Base-by-base conservation (phyloP, 495 filamentous ascomycete genomes). In the Symbiotaphrina buchneri region DNA sequence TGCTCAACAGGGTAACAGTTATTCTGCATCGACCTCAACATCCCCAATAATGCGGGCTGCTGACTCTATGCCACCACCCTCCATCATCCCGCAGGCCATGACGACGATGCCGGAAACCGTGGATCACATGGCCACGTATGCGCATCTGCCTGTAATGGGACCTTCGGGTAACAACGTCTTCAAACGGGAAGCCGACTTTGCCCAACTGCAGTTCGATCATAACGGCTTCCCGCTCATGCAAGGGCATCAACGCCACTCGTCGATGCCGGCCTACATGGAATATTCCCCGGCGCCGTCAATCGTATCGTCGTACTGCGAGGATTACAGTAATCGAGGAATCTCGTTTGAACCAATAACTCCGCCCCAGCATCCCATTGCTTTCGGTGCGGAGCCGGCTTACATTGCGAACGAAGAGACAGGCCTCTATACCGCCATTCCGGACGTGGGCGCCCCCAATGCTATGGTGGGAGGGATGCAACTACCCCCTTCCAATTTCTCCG, bases 221-320 rank as follows among this genome's bases (percentile, higher is more conserved):
- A 83, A 87, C 48, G 81, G 80, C 41, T 75, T 92, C 37, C 75
- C 83, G 2, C 60, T 92, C 31, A 55, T 67, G 18, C 75, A 81
- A 42, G 56, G 73, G 20, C 80, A 87, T 52, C 78, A 87, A 45
- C 76, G 87, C 19, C 85, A 94, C 44, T 74, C 84, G 26, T 95
- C 90, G 1, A 93, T 95, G 82, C 87, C 87, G 13, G 77, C 83
- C 6, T 97, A 85, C 42, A 70, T 94, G 55, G 87, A 97, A 51
- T 97, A 93, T 59, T 97, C 87, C 8, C 87, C 87, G 20, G 87
- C 87, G 1, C 87, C 87, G 2, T 95, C 87, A 2, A 94, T 95
- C 43, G 82, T 91, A 16, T 94, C 90, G 4, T 95, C 90, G 4
- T 90, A 77, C 39, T 85, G 13, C 20, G 30, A 94, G 47, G 84